Percentiles rank a stretch among this genome's conserved stretches.
Evolutionary conservation across 805 yeast genomes (phyloP).

Genomic region (Pichia gijzeniarum): DNA sequence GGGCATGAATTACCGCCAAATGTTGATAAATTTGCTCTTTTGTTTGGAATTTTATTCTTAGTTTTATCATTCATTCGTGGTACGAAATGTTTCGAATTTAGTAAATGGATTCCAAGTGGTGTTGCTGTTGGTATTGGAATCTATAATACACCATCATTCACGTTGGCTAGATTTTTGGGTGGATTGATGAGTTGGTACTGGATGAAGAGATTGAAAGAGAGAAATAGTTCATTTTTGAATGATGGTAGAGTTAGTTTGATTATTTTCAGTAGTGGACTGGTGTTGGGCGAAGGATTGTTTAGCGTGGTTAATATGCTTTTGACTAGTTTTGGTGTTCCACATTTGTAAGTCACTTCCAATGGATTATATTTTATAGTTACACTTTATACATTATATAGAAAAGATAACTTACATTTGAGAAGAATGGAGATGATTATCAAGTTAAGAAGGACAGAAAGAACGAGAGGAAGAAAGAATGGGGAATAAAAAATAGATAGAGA

Average conservation of each 20-base stretch:
- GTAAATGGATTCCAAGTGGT: slow-evolving; percentile 72
- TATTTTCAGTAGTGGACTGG: slow-evolving; percentile 85
- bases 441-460: no score
- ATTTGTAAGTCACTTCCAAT: slow-evolving; percentile 32
- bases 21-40: slow-evolving; percentile 53
- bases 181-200: slow-evolving; percentile 64
- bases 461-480: no score
- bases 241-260: slow-evolving; percentile 61
- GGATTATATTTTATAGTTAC: neutral
- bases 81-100: slow-evolving; percentile 5
- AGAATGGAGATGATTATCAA: no score
- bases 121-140: slow-evolving; percentile 97
- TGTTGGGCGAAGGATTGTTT: slow-evolving; percentile 88
- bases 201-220: slow-evolving; percentile 31
- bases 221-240: neutral
- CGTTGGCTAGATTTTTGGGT: slow-evolving; percentile 87
- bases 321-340: slow-evolving; percentile 63
- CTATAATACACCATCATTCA: slow-evolving; percentile 88
- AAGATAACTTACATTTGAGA: no score
- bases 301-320: slow-evolving; percentile 77
- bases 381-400: no score
- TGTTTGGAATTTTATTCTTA: slow-evolving; percentile 65
- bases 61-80: slow-evolving; percentile 52
- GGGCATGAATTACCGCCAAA: slow-evolving; percentile 86
- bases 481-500: no score